A percentile compares a stretch with the other conserved stretches of the same genome.
Evolutionary conservation across 2,329 filamentous ascomycete genomes (phyloP).

Genomic region (Bipolaris gigantea): DNA sequence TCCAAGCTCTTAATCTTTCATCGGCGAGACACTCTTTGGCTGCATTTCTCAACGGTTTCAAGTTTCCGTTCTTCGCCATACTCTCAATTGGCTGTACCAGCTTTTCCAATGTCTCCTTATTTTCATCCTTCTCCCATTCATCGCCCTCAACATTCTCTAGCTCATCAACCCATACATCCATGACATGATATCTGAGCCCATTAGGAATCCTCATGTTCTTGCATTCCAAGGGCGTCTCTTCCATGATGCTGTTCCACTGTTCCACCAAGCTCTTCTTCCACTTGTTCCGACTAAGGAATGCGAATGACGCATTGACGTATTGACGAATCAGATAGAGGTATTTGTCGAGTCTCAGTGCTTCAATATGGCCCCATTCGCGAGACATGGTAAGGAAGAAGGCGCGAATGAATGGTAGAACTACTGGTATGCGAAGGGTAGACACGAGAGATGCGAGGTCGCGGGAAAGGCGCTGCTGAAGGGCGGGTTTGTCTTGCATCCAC

Average conservation of each 20-base stretch:
- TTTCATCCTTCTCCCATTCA: slow-evolving; percentile 41
- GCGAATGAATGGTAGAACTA: slow-evolving; percentile 49
- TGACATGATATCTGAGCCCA: slow-evolving; percentile 80
- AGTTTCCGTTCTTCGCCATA: slow-evolving; percentile 60
- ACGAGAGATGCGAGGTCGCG: slow-evolving; percentile 73
- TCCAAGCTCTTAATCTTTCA: slow-evolving; percentile 70
- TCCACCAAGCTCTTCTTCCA: slow-evolving; percentile 47
- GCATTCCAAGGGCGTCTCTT: slow-evolving; percentile 50
- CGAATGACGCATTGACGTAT: slow-evolving; percentile 73
- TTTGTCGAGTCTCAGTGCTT: slow-evolving; percentile 74
- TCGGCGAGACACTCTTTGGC: slow-evolving; percentile 73
- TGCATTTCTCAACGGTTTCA: slow-evolving; percentile 71
- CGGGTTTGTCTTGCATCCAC: slow-evolving; percentile 89
- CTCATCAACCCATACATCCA: slow-evolving; percentile 93
- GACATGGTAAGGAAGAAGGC: slow-evolving; percentile 58
- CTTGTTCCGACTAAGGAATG: slow-evolving; percentile 47
- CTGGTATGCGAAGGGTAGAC: slow-evolving; percentile 56
- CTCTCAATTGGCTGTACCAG: slow-evolving; percentile 60
- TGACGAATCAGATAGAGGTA: slow-evolving; percentile 82
- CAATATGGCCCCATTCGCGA: slow-evolving; percentile 56
- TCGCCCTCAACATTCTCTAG: slow-evolving; percentile 67
- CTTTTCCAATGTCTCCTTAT: slow-evolving; percentile 46
- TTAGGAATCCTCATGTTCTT: slow-evolving; percentile 67
- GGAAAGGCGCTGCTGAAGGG: slow-evolving; percentile 84
- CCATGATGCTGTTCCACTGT: slow-evolving; percentile 53